Conservation (phyloP, 371 early-diverging fungal species). For the Apophysomyces elegans region DNA sequence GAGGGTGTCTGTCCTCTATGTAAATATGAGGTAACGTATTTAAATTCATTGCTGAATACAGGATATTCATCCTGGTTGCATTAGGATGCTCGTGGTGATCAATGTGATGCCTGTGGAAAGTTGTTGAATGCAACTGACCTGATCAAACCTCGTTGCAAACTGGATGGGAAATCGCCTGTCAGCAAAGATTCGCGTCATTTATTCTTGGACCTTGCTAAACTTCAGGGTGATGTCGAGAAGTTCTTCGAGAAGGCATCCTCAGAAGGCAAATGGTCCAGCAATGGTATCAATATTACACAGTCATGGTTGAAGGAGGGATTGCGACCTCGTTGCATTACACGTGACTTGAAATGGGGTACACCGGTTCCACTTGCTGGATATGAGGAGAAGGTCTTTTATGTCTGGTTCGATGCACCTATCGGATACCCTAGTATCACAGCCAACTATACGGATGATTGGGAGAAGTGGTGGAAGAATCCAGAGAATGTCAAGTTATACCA, state of each 20-base stretch:
- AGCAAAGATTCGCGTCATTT: slow-evolving; percentile 90
- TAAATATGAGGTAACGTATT: slow-evolving; percentile 69
- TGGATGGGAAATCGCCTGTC: slow-evolving; percentile 86
- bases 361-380: slow-evolving; percentile 94
- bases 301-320: slow-evolving; percentile 98
- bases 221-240: slow-evolving; percentile 77
- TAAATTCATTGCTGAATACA: neutral
- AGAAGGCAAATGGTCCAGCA: slow-evolving; percentile 89
- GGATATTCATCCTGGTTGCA: neutral
- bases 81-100: slow-evolving; percentile 97
- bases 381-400: slow-evolving; percentile 99
- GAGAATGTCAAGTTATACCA: slow-evolving; percentile 94
- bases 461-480: slow-evolving; percentile 98
- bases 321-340: slow-evolving; percentile 97
- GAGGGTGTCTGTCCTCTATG: slow-evolving; percentile 97
- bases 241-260: slow-evolving; percentile 73
- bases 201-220: slow-evolving; percentile 88
- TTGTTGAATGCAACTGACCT: slow-evolving; percentile 95
- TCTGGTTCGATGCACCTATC: slow-evolving; percentile 99
- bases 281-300: slow-evolving; percentile 91
- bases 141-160: slow-evolving; percentile 94
- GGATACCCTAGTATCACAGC: slow-evolving; percentile 98
- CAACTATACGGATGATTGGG: slow-evolving; percentile 92
- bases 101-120: slow-evolving; percentile 98
- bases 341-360: slow-evolving; percentile 99